phyloP scores from a whole-genome alignment of 2,329 filamentous ascomycete species.

The Neofusicoccum sp. region DNA sequence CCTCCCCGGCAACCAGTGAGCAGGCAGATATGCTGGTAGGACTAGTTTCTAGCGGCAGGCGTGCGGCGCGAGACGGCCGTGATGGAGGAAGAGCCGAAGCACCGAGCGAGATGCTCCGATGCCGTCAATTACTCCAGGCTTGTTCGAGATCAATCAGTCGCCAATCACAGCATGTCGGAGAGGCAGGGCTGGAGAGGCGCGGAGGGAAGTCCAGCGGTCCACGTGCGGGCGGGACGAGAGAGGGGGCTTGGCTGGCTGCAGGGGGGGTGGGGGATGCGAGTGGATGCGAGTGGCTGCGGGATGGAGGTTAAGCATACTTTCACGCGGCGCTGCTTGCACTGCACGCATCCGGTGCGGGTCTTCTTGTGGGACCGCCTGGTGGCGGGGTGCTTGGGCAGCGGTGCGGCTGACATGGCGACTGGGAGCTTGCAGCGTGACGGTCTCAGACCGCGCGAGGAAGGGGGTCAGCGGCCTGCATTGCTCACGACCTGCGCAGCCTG shows the following conservation, averaged over 20 bases:
- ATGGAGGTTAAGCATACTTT: constrained; percentile 8
- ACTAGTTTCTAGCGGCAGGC: too few relatives aligned
- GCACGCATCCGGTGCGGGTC: constrained; percentile 16
- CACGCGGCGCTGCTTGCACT: constrained; percentile 17
- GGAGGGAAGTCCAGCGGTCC: too few relatives aligned
- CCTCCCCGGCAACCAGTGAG: not conserved
- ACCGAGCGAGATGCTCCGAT: too few relatives aligned
- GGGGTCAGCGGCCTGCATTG: constrained; percentile 3
- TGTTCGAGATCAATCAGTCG: too few relatives aligned
- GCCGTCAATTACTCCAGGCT: too few relatives aligned
- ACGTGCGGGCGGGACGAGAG: too few relatives aligned
- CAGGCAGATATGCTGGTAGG: too few relatives aligned
- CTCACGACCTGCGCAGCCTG: not conserved
- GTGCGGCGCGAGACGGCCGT: not conserved
- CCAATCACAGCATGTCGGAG: too few relatives aligned
- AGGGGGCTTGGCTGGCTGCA: not conserved
- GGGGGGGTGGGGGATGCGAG: not conserved
- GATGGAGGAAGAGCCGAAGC: too few relatives aligned
- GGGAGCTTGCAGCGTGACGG: not conserved
- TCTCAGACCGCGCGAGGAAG: not conserved
- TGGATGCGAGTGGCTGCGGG: too few relatives aligned
- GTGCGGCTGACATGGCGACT: constrained; percentile 11
- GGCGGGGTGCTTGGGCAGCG: not conserved
- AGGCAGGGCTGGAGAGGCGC: too few relatives aligned
- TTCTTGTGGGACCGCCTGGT: constrained; percentile 18